These are phyloP conservation scores for Adenanthera pavonina DNA, from an alignment of 306 rosid genomes.

Conservation along the genomic window DNA sequence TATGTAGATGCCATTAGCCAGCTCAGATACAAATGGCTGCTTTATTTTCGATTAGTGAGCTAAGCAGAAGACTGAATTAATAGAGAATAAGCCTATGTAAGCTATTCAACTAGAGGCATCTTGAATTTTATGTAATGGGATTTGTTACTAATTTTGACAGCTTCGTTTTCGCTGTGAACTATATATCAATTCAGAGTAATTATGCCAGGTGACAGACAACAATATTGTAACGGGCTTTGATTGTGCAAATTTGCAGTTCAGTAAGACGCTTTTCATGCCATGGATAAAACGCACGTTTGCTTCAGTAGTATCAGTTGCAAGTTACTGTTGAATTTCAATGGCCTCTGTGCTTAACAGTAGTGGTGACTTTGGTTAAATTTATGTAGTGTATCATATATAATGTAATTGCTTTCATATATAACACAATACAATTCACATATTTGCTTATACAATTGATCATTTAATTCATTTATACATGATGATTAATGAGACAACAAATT, in stretches of 20 bases:
- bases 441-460: background rate
- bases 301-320: background rate
- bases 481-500: background rate
- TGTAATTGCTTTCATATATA: background rate
- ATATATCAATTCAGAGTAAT: background rate
- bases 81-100: background rate
- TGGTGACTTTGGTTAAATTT: background rate
- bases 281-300: background rate
- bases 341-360: background rate
- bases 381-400: too few species aligned
- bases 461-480: background rate
- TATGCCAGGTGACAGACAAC: too few species aligned
- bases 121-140: background rate
- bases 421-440: background rate
- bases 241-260: background rate
- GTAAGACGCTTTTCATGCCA: background rate
- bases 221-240: background rate
- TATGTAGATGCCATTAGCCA: background rate
- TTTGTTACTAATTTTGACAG: background rate
- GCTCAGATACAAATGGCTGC: background rate
- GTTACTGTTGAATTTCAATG: background rate
- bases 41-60: background rate
- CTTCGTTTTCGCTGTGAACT: background rate
- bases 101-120: background rate
- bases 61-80: background rate